phyloP scores from a whole-genome alignment of 1,139 yeast species.

The Debaryomycetaceae sp. region DNA sequence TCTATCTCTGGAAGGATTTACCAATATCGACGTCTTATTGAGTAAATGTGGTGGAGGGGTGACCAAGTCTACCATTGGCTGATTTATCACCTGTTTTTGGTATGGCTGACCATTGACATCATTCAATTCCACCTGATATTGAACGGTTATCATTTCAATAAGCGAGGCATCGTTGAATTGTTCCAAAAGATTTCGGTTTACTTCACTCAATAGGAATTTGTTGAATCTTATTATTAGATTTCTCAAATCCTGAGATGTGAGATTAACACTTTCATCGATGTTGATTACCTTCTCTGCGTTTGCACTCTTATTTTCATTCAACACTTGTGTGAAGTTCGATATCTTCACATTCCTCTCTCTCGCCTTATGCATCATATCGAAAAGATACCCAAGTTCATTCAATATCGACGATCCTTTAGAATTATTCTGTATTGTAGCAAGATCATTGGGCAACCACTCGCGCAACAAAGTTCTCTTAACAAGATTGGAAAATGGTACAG shows the following conservation, averaged over 20 bases:
- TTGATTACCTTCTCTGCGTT: constrained; percentile 50
- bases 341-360: constrained; percentile 69
- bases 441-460: constrained; percentile 53
- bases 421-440: constrained; percentile 25
- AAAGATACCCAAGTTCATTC: constrained; percentile 82
- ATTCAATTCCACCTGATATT: constrained; percentile 39
- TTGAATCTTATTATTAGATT: constrained; percentile 53
- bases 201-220: constrained; percentile 51
- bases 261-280: constrained; percentile 40
- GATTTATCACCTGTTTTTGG: constrained; percentile 24
- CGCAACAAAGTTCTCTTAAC: constrained; percentile 53
- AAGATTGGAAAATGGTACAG: constrained; percentile 67
- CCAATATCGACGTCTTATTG: constrained; percentile 23
- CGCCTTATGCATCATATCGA: constrained; percentile 88
- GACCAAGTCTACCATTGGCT: constrained; percentile 36
- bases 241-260: constrained; percentile 34
- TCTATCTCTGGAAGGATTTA: constrained; percentile 11
- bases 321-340: constrained; percentile 56
- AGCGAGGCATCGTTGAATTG: constrained; percentile 21
- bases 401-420: constrained; percentile 54
- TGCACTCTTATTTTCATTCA: constrained; percentile 47
- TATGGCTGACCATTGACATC: constrained; percentile 34
- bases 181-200: constrained; percentile 45
- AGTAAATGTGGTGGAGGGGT: constrained; percentile 28
- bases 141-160: constrained; percentile 21